phyloP scores from a whole-genome alignment of 1,284 basidiomycete genomes.

The Trametes versicolor region DNA sequence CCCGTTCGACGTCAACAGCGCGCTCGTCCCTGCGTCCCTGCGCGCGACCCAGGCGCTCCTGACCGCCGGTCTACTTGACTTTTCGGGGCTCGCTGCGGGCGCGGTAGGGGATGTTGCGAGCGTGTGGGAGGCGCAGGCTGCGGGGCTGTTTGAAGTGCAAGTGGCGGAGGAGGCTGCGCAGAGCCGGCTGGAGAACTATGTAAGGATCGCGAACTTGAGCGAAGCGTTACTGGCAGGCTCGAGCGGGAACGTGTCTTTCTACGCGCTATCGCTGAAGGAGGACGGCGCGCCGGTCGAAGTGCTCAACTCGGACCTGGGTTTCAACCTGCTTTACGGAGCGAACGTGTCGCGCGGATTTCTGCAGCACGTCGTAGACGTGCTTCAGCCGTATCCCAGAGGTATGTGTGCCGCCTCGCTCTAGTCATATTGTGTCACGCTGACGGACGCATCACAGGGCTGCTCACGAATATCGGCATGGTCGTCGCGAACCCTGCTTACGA shows the following conservation, averaged over 20 bases:
- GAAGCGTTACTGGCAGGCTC: constrained; percentile 38
- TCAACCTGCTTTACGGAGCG: constrained; percentile 50
- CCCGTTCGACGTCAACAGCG: constrained; percentile 59
- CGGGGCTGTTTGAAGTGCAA: constrained; percentile 52
- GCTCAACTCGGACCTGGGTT: constrained; percentile 52
- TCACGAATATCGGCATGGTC: constrained; percentile 56
- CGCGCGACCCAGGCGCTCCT: constrained; percentile 53
- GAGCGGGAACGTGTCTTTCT: constrained; percentile 39
- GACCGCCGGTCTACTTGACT: constrained; percentile 44
- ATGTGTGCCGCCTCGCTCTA: neutral
- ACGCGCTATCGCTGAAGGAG: constrained; percentile 47
- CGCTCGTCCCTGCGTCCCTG: constrained; percentile 58
- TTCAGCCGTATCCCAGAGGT: constrained; percentile 55
- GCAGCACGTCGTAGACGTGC: constrained; percentile 48
- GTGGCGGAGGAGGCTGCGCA: constrained; percentile 46
- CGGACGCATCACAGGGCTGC: constrained; percentile 41
- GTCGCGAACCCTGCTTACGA: constrained; percentile 55
- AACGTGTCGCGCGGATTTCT: constrained; percentile 46
- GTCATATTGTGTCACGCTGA: neutral
- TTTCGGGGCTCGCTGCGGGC: constrained; percentile 12
- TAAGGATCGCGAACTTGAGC: constrained; percentile 49
- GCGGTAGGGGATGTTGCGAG: constrained; percentile 44
- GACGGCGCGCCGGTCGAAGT: constrained; percentile 47
- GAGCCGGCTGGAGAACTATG: constrained; percentile 51
- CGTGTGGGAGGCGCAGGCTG: constrained; percentile 53